Evolutionary conservation across 805 yeast species (phyloP).

Genomic region (Candida tammaniensis): DNA sequence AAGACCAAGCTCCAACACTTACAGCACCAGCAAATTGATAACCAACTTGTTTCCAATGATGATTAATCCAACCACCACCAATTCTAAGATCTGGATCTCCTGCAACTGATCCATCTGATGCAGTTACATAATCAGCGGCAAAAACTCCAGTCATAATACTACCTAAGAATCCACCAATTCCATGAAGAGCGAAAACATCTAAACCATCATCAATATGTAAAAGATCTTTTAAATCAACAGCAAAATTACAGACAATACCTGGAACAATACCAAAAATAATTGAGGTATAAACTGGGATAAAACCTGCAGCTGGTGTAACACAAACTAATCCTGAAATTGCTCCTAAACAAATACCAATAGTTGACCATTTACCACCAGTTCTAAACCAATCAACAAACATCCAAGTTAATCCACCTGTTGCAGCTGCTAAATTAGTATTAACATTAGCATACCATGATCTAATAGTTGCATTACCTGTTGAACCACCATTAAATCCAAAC

Average conservation of each 20-base stretch:
- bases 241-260: conserved; percentile 76
- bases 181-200: conserved; percentile 92
- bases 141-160: conserved; percentile 84
- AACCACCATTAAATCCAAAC: conserved; percentile 99
- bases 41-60: conserved; percentile 78
- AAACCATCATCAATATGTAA: conserved; percentile 88
- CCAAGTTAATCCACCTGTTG: conserved; percentile 92
- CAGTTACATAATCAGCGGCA: conserved; percentile 88
- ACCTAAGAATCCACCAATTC: conserved; percentile 89
- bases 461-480: conserved; percentile 89
- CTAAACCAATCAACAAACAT: conserved; percentile 86
- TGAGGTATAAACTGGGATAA: conserved; percentile 87
- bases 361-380: conserved; percentile 86
- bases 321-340: conserved; percentile 92
- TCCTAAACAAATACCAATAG: conserved; percentile 93
- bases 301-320: conserved; percentile 97
- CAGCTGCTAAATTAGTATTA: conserved; percentile 92
- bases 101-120: conserved; percentile 64
- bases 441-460: conserved; percentile 93
- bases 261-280: conserved; percentile 80
- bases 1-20: conserved; percentile 74
- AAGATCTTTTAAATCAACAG: conserved; percentile 73
- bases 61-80: conserved; percentile 86
- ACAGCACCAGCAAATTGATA: conserved; percentile 80
- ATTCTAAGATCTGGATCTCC: conserved; percentile 34